Evolutionary conservation across 1,284 basidiomycete genomes (phyloP).

Genomic region (Fomitopsis schrenkii): DNA sequence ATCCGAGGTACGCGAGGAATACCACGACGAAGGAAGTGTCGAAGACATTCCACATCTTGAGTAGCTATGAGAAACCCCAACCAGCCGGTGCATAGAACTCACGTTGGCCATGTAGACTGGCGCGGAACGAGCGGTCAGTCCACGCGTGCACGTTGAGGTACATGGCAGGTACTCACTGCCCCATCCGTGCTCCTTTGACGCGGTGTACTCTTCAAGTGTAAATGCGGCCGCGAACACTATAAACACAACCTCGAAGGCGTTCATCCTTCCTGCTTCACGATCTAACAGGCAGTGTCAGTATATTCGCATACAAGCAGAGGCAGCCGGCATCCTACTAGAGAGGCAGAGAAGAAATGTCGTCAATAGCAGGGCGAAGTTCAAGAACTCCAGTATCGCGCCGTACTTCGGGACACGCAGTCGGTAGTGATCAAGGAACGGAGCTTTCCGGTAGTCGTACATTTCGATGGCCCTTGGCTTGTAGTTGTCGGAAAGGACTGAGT

Average conservation of each 20-base stretch:
- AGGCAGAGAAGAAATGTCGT: conserved; percentile 73
- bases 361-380: conserved; percentile 68
- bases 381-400: conserved; percentile 73
- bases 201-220: conserved; percentile 76
- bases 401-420: conserved; percentile 82
- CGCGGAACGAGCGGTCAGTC: not conserved
- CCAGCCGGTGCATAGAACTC: conserved; percentile 6
- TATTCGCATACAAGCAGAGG: not conserved
- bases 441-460: conserved; percentile 67
- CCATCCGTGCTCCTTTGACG: conserved; percentile 82
- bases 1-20: conserved; percentile 63
- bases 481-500: conserved; percentile 80
- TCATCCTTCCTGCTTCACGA: conserved; percentile 47
- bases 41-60: conserved; percentile 83
- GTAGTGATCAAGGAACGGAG: conserved; percentile 84
- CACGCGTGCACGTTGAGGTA: no score
- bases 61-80: not conserved
- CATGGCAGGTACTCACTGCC: conserved; percentile 49
- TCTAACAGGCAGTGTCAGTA: conserved; percentile 34
- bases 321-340: conserved; percentile 38
- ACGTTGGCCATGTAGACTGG: conserved; percentile 83
- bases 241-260: conserved; percentile 67
- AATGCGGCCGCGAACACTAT: conserved; percentile 76
- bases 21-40: conserved; percentile 76
- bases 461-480: conserved; percentile 78